phyloP scores from a whole-genome alignment of 164 flowering plant species.

The Aristolochia contorta region DNA sequence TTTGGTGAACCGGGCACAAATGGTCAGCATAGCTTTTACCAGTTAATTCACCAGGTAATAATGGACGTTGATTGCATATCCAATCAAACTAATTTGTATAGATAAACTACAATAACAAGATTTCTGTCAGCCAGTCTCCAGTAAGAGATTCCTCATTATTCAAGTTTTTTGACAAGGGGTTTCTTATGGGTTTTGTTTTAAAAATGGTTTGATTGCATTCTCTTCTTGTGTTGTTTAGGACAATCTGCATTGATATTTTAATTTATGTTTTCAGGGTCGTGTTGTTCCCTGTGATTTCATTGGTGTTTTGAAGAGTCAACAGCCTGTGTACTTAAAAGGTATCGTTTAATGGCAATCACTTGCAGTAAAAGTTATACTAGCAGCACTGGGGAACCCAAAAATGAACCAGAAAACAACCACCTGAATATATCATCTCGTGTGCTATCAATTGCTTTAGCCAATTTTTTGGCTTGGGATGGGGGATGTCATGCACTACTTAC shows the following conservation, averaged over 20 bases:
- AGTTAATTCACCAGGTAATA: constrained; percentile 91
- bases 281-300: constrained; percentile 97
- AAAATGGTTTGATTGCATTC: too few species aligned
- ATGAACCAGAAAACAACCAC: neutral
- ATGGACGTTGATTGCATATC: neutral
- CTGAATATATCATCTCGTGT: too few species aligned
- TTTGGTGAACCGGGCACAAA: constrained; percentile 99
- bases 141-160: too few species aligned
- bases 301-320: constrained; percentile 85
- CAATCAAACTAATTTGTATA: neutral
- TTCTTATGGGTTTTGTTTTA: too few species aligned
- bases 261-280: constrained; percentile 58
- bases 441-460: too few species aligned
- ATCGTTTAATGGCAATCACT: neutral
- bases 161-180: too few species aligned
- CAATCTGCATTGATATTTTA: neutral
- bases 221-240: too few species aligned
- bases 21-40: constrained; percentile 99
- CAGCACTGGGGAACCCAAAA: neutral
- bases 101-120: too few species aligned
- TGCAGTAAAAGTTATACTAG: neutral
- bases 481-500: too few species aligned
- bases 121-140: too few species aligned
- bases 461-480: too few species aligned
- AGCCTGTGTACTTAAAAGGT: constrained; percentile 90